phyloP scores from a whole-genome alignment of 345 rosid species.

The Anastatica hierochuntica region DNA sequence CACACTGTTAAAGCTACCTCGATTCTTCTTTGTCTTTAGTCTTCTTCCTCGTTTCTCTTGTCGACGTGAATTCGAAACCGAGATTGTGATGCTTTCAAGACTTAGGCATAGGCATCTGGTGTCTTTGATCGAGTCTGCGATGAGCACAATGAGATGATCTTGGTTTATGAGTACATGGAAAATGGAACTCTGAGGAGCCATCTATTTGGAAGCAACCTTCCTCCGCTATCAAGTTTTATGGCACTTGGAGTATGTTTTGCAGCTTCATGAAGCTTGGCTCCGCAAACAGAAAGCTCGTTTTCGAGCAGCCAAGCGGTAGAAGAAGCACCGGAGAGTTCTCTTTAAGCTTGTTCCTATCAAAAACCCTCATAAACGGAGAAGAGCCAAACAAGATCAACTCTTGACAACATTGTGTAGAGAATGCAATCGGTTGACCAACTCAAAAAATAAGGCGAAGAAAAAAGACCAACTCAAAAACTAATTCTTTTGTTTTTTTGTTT shows the following conservation, averaged over 20 bases:
- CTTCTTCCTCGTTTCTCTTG: no score
- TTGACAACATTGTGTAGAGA: conserved; percentile 9
- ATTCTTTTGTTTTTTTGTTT: conserved; percentile 28
- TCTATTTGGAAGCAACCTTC: conserved; percentile 62
- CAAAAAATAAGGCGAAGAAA: no score
- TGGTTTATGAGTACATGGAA: no score
- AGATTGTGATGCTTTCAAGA: no score
- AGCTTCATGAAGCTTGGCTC: conserved; percentile 74
- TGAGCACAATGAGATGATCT: no score
- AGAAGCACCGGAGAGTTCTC: conserved; percentile 19
- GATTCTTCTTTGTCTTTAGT: no score
- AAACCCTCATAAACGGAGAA: conserved; percentile 8
- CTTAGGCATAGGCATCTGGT: no score
- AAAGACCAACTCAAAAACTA: no score
- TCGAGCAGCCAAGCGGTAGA: conserved; percentile 33
- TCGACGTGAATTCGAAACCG: no score
- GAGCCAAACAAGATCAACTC: conserved; percentile 16
- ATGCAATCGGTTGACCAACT: background rate
- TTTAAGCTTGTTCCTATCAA: conserved; percentile 13
- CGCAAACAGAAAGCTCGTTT: conserved; percentile 29
- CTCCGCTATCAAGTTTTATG: conserved; percentile 61
- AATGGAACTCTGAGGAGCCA: conserved; percentile 81
- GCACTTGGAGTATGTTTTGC: conserved; percentile 78
- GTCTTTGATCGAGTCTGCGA: no score
- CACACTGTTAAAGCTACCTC: no score